Percentiles rank a stretch among this genome's conserved stretches.
phyloP scores from a whole-genome alignment of 225 moss, liverwort and hornwort species.

The Marchantia polymorpha region DNA sequence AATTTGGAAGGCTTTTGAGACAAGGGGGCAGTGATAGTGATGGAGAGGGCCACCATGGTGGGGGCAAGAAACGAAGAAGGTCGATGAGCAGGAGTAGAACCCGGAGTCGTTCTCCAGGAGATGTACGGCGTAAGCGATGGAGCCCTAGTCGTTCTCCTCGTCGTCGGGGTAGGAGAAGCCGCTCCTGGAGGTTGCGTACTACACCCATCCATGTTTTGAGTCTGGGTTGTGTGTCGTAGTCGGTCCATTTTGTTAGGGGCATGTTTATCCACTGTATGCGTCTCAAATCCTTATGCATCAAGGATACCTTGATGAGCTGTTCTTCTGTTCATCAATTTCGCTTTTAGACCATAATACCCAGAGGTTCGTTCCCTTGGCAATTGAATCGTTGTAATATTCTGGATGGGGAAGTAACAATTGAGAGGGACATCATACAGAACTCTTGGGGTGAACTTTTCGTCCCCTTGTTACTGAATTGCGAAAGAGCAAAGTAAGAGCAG shows the following conservation, averaged over 20 bases:
- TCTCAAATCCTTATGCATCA: not conserved
- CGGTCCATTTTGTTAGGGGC: conserved; percentile 5
- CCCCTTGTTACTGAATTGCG: not conserved
- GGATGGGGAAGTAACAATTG: not conserved
- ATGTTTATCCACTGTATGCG: conserved; percentile 5
- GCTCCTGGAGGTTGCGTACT: conserved; percentile 62
- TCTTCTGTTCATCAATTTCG: not conserved
- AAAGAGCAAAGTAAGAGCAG: not conserved
- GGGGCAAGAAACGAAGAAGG: conserved; percentile 36
- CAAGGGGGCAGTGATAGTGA: conserved; percentile 77
- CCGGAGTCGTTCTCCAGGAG: conserved; percentile 59
- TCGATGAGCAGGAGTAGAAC: conserved; percentile 65
- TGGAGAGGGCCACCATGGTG: conserved; percentile 43
- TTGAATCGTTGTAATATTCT: not conserved
- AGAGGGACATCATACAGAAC: not conserved
- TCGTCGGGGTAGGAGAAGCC: conserved; percentile 62
- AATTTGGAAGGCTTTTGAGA: conserved; percentile 71
- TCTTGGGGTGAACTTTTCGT: not conserved
- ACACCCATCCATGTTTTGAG: conserved; percentile 16
- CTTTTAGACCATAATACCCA: not conserved
- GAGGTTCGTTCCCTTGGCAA: not conserved
- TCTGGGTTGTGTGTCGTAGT: conserved; percentile 6
- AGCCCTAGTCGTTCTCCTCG: conserved; percentile 57
- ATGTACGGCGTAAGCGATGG: conserved; percentile 45
- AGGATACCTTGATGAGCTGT: not conserved